Conservation (phyloP, 805 yeast species). For the Candida xiaguanensis region DNA sequence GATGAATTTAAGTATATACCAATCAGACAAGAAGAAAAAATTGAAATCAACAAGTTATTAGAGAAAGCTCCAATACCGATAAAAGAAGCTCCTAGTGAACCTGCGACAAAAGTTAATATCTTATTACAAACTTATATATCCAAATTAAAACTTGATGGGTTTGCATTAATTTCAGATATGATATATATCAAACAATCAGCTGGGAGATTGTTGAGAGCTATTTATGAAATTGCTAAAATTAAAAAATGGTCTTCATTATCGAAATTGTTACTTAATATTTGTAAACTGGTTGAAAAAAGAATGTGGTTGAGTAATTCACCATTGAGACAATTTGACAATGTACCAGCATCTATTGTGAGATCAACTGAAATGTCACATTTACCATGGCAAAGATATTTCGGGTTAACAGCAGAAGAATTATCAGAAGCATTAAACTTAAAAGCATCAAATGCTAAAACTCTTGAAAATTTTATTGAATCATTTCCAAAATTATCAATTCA, state of each 20-base stretch:
- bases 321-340: slow-evolving; percentile 68
- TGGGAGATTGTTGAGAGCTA: slow-evolving; percentile 80
- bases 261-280: slow-evolving; percentile 53
- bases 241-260: slow-evolving; percentile 72
- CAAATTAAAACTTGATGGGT: slow-evolving; percentile 70
- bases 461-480: slow-evolving; percentile 56
- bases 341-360: slow-evolving; percentile 65
- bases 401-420: slow-evolving; percentile 68
- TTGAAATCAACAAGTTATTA: slow-evolving; percentile 64
- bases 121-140: slow-evolving; percentile 87
- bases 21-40: slow-evolving; percentile 79
- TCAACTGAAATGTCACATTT: slow-evolving; percentile 76
- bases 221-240: slow-evolving; percentile 69
- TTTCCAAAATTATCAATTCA: slow-evolving; percentile 68
- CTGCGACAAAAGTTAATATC: slow-evolving; percentile 73
- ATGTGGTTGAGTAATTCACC: slow-evolving; percentile 88
- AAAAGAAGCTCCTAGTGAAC: slow-evolving; percentile 64
- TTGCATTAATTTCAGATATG: slow-evolving; percentile 92
- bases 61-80: slow-evolving; percentile 86
- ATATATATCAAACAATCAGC: slow-evolving; percentile 90
- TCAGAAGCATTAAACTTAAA: slow-evolving; percentile 78
- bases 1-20: slow-evolving; percentile 84
- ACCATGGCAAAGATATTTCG: slow-evolving; percentile 79
- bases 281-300: slow-evolving; percentile 76
- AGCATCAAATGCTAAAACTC: slow-evolving; percentile 51